phyloP scores from a whole-genome alignment of 768 basidiomycete species.

The Boletus barrowsii region DNA sequence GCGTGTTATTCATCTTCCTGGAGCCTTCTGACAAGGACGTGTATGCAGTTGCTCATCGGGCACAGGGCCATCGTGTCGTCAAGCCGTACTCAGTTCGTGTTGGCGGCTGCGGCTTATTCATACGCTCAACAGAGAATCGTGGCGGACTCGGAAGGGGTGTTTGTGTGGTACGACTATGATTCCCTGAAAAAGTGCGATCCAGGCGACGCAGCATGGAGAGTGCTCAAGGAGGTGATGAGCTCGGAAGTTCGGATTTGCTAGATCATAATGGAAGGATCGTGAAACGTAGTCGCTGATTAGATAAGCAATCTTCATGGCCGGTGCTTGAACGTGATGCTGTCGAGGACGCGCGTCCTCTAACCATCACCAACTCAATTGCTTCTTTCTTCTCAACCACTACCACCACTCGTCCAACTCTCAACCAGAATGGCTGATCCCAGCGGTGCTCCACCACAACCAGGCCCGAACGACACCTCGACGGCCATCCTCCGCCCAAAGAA shows the following conservation, averaged over 20 bases:
- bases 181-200: slow-evolving; percentile 61
- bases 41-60: slow-evolving; percentile 56
- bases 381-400: slow-evolving; percentile 14
- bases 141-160: slow-evolving; percentile 57
- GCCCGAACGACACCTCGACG: slow-evolving; percentile 86
- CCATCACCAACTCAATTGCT: background rate
- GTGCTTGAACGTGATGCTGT: slow-evolving; percentile 1
- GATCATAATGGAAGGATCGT: slow-evolving; percentile 23
- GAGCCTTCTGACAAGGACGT: background rate
- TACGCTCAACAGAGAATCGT: slow-evolving; percentile 60
- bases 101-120: slow-evolving; percentile 60
- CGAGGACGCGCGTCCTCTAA: slow-evolving; percentile 32
- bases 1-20: slow-evolving; percentile 21
- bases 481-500: slow-evolving; percentile 97
- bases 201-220: slow-evolving; percentile 44
- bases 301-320: slow-evolving; percentile 17
- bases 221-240: slow-evolving; percentile 22
- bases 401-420: slow-evolving; percentile 6
- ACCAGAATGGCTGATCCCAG: slow-evolving; percentile 72
- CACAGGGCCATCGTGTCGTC: slow-evolving; percentile 47
- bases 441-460: slow-evolving; percentile 79
- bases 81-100: slow-evolving; percentile 44
- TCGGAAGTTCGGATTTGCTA: slow-evolving; percentile 9
- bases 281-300: slow-evolving; percentile 9
- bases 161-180: slow-evolving; percentile 82